Evolutionary conservation across 169 alveolate genomes (phyloP).

Genomic region (Perkinsus chesapeaki): DNA sequence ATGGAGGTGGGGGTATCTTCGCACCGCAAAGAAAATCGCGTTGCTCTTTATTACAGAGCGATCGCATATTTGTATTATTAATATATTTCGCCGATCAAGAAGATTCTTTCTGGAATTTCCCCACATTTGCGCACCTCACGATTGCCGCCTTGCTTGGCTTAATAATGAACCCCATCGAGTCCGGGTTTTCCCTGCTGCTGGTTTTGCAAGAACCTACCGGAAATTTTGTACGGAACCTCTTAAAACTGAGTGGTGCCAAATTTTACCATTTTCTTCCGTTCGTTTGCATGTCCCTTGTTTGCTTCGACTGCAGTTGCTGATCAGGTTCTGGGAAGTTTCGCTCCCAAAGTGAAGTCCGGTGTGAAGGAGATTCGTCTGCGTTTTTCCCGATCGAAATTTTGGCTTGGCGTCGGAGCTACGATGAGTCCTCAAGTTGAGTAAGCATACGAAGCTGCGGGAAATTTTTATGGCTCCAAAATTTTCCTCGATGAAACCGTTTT

Average conservation of each 20-base stretch:
- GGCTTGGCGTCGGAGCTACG: conserved; percentile 72
- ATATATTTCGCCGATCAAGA: too few relatives aligned
- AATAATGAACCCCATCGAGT: too few relatives aligned
- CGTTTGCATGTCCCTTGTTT: too few relatives aligned
- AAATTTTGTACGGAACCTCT: conserved; percentile 38
- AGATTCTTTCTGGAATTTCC: conserved; percentile 51
- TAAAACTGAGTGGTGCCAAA: too few relatives aligned
- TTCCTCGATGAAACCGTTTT: background rate
- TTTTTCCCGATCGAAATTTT: conserved; percentile 65
- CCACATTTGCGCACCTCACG: conserved; percentile 45
- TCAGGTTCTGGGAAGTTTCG: conserved; percentile 33
- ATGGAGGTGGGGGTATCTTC: too few relatives aligned
- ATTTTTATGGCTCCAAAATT: conserved; percentile 29
- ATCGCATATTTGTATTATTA: too few relatives aligned
- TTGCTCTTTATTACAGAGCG: too few relatives aligned
- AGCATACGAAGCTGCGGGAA: conserved; percentile 27
- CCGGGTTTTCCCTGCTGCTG: too few relatives aligned
- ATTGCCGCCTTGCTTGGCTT: too few relatives aligned
- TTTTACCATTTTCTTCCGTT: too few relatives aligned
- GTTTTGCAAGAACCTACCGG: too few relatives aligned
- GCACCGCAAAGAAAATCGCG: too few relatives aligned
- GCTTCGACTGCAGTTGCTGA: background rate
- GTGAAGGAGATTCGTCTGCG: conserved; percentile 64
- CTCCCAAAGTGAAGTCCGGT: conserved; percentile 24
- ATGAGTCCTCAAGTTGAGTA: conserved; percentile 20